phyloP scores from a whole-genome alignment of 768 basidiomycete species.

The Naganishia friedmannii region DNA sequence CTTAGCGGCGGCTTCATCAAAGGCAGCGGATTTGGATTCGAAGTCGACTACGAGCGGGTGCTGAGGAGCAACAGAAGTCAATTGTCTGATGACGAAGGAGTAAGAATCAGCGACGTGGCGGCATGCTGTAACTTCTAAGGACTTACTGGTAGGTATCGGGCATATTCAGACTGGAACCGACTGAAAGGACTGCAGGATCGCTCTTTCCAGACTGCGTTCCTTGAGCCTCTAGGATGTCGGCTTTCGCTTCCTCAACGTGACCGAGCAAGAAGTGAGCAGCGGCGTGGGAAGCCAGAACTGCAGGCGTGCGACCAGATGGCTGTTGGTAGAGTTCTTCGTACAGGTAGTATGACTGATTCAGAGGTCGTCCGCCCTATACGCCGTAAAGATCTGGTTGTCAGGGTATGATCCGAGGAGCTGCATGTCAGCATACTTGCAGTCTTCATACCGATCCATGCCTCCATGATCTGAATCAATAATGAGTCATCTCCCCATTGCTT shows the following conservation, averaged over 20 bases:
- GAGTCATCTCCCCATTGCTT: conserved; percentile 87
- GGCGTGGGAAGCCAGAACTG: conserved; percentile 50
- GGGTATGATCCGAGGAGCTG: too few species aligned
- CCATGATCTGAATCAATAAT: conserved; percentile 80
- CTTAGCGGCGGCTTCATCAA: conserved; percentile 54
- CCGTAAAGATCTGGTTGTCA: too few species aligned
- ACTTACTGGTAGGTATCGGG: conserved; percentile 43
- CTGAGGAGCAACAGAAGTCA: conserved; percentile 40
- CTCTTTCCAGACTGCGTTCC: conserved; percentile 38
- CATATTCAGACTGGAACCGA: conserved; percentile 42
- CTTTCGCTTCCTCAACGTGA: conserved; percentile 51
- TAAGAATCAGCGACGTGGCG: background rate
- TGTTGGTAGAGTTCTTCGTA: conserved; percentile 52
- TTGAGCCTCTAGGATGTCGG: conserved; percentile 48
- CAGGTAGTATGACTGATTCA: conserved; percentile 53
- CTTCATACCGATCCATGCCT: conserved; percentile 61
- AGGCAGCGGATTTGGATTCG: conserved; percentile 47
- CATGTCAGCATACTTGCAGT: conserved; percentile 36
- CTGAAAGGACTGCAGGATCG: conserved; percentile 42
- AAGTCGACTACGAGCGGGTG: conserved; percentile 52
- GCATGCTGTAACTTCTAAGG: background rate
- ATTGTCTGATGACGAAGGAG: conserved; percentile 37
- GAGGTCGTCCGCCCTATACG: conserved; percentile 45
- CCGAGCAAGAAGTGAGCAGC: conserved; percentile 50
- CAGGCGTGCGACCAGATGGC: conserved; percentile 47